phyloP scores from a whole-genome alignment of 2,329 filamentous ascomycete species.

The Penicillium decumbens region DNA sequence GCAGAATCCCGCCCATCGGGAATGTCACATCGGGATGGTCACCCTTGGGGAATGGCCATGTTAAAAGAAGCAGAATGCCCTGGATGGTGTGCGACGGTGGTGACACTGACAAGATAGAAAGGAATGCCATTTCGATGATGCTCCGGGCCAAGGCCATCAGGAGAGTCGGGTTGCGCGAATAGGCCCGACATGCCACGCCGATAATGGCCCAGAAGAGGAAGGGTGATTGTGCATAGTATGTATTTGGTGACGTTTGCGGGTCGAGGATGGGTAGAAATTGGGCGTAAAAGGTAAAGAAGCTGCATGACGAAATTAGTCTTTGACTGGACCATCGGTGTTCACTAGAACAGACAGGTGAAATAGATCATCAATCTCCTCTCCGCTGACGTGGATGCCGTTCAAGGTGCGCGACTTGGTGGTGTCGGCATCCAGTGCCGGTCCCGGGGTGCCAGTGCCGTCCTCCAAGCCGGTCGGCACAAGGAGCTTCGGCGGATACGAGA shows the following conservation, averaged over 20 bases:
- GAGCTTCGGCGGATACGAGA: constrained; percentile 21
- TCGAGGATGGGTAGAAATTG: constrained; percentile 40
- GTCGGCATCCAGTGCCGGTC: constrained; percentile 12
- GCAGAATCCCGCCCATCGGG: constrained; percentile 34
- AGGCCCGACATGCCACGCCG: constrained; percentile 36
- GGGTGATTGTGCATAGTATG: constrained; percentile 71
- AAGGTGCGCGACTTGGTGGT: constrained; percentile 30
- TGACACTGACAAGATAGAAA: constrained; percentile 29
- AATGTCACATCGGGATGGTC: constrained; percentile 35
- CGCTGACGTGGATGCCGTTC: constrained; percentile 29
- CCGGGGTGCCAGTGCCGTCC: constrained; percentile 7
- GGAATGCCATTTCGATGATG: constrained; percentile 36
- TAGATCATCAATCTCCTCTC: constrained; percentile 37
- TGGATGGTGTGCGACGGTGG: constrained; percentile 36
- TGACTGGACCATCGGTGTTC: neutral
- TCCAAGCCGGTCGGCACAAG: constrained; percentile 19
- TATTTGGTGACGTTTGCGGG: constrained; percentile 58
- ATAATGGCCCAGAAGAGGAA: constrained; percentile 76
- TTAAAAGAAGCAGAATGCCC: constrained; percentile 36
- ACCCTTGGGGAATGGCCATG: constrained; percentile 41
- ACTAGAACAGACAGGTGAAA: constrained; percentile 31
- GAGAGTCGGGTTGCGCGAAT: constrained; percentile 38
- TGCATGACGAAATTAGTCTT: constrained; percentile 9
- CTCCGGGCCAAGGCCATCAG: constrained; percentile 32
- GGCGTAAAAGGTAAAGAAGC: constrained; percentile 39